phyloP scores from a whole-genome alignment of 331 rosid genomes.

The Cydonia oblonga region DNA sequence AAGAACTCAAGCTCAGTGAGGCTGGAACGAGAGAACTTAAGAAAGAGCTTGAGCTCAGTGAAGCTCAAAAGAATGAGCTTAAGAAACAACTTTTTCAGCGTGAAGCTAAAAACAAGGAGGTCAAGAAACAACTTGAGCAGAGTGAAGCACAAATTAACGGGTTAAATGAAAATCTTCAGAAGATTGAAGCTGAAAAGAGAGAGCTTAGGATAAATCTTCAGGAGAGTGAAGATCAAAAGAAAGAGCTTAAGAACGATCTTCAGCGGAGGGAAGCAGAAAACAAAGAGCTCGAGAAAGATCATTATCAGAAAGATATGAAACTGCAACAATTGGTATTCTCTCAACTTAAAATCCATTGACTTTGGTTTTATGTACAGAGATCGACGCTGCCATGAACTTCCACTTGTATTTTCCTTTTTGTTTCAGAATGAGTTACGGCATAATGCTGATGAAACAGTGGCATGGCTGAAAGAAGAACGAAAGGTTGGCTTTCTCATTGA shows the following conservation, averaged over 20 bases:
- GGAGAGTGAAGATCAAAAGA: neutral
- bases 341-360: neutral
- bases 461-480: conserved; percentile 38
- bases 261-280: neutral
- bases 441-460: conserved; percentile 24
- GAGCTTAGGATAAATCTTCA: conserved; percentile 18
- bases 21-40: too few relatives aligned
- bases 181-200: conserved; percentile 24
- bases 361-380: neutral
- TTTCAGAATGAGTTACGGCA: conserved; percentile 4
- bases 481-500: conserved; percentile 21
- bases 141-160: neutral
- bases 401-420: neutral
- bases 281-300: conserved; percentile 19
- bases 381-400: too few relatives aligned
- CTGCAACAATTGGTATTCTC: neutral
- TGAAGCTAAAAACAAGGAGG: conserved; percentile 22
- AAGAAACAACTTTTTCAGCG: neutral
- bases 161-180: neutral
- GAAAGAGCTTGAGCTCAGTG: too few relatives aligned
- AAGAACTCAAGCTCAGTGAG: neutral
- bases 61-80: too few relatives aligned
- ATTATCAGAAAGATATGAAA: conserved; percentile 29
- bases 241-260: neutral
- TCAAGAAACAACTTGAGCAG: neutral